Evolutionary conservation across 345 rosid species (phyloP).

Genomic region (Orychophragmus violaceus): DNA sequence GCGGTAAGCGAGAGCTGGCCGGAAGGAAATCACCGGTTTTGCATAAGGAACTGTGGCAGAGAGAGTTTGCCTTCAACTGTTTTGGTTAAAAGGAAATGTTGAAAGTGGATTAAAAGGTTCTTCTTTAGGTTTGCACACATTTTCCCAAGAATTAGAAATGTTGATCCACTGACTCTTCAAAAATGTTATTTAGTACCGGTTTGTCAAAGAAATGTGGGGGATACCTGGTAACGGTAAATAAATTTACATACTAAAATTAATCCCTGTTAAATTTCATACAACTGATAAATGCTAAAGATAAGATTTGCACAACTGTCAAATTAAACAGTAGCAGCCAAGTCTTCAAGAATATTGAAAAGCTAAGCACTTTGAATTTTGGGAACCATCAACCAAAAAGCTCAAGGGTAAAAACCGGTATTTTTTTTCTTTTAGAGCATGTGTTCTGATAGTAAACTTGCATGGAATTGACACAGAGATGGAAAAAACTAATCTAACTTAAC

Average conservation of each 20-base stretch:
- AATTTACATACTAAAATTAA: not conserved
- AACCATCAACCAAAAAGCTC: not conserved
- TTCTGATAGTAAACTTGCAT: not conserved
- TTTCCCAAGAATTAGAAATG: no score
- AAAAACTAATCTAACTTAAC: no score
- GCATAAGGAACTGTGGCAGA: no score
- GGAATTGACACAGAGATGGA: no score
- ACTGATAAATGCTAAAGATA: not conserved
- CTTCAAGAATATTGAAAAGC: not conserved
- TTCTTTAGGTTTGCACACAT: no score
- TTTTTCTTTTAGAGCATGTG: not conserved
- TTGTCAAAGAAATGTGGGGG: slow-evolving; percentile 92
- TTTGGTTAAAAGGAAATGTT: no score
- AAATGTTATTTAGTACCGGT: slow-evolving; percentile 82
- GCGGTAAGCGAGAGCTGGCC: no score
- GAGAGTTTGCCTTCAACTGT: no score
- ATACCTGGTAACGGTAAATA: slow-evolving; percentile 39
- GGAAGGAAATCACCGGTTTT: no score
- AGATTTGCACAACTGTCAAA: not conserved
- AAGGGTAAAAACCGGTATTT: not conserved
- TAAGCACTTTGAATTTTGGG: not conserved
- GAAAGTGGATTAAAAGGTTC: no score
- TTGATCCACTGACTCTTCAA: slow-evolving; percentile 93
- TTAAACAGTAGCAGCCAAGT: not conserved
- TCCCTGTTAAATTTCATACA: not conserved